Base-by-base conservation (phyloP, 768 basidiomycete genomes). In the Piloderma croceum region DNA sequence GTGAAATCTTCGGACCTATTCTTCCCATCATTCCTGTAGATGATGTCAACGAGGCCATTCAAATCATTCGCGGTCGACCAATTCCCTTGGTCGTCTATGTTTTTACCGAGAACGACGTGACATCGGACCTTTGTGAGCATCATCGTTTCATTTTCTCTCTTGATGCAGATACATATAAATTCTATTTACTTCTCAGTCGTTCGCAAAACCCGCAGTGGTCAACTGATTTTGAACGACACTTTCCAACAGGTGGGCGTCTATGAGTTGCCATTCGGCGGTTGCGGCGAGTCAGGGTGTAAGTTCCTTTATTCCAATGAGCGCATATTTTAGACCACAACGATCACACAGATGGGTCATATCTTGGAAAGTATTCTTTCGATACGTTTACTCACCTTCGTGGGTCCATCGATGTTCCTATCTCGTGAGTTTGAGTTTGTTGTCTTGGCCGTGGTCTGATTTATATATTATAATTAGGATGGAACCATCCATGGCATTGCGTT, bases 1-100 rank as follows among this genome's bases (percentile, higher is more conserved):
- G 83, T 45, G 86, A 88, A 54, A 55, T 86, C 3, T 89, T 89
- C 47, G 86, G 83, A 0, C 85, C 86, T 1, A 56, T 88, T 18
- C 51, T 88, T 6, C 77, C 84, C 1, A 66, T 89, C 33, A 49
- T 86, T 10, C 62, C 75, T 0, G 70, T 87, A 1, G 72, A 78
- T 23, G 63, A 57, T 38, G 39, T 82, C 6, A 67, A 76, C 3
- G 73, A 76, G 15, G 83, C 77, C 0, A 62, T 83, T 25, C 63
- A 67, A 2, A 13, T 23, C 31, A 19, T 44, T 13, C 48, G 42
- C 34, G 43, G 9, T 37, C 82, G 80, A 15, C 68, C 73, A 25
- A 68, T 74, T 42, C 76, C 85, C 2, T 67, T 87, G 4, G 76
- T 76, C 3, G 31, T 85, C 18, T 86, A 87, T 47, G 67, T 65